Evolutionary conservation across 331 rosid genomes (phyloP), one percentile per base, ranked within the genome.

Genomic region (Spiraea crenata): DNA sequence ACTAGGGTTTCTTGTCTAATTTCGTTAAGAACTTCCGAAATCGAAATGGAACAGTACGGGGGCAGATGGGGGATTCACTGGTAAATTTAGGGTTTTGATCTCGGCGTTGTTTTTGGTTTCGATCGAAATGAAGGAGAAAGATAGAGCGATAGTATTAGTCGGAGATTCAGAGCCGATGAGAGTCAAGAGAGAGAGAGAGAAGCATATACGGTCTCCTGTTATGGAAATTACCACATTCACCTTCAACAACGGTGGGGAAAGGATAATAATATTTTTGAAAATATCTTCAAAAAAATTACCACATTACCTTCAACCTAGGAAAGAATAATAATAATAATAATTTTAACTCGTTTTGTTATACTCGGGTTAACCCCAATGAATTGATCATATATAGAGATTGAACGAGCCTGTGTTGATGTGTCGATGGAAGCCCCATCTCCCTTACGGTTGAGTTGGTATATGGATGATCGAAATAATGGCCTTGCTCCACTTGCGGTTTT

Each of bases 1-100:
- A 72, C 66, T 79, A 67, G 89, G 89, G 81, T 74, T 84, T 81
- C 63, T 47, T 35, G 70, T 75, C 71, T 69, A 74, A 80, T 66
- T 8, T 49, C 54, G 52, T 16, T 64, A 17, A 25, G 63, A 58
- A 50, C 61, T 42, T 60, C 58, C 40, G 46, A 77, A 79, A 78
- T 86, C 90, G 63, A 57, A 78, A 71, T 13, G 59, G 64, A 9
- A 56, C 31, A 64, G 19, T 63, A 3, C 47, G 3, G 45, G 17
- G 52, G 56, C 11, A 77, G 77, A 75, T 71, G 73, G 7, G 58
- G 11, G 46, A 51, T 73, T 63, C 65, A 71, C 19, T 60, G 42
- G 20, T 59, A 85, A 64, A 38, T 46, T 46, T 49, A 49, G 41
- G 66, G 66, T 35, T 25, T 68, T 52, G 81, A 78, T 75, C 62